Conservation (phyloP, 805 yeast genomes). For the Cyberlindnera misumaiensis region DNA sequence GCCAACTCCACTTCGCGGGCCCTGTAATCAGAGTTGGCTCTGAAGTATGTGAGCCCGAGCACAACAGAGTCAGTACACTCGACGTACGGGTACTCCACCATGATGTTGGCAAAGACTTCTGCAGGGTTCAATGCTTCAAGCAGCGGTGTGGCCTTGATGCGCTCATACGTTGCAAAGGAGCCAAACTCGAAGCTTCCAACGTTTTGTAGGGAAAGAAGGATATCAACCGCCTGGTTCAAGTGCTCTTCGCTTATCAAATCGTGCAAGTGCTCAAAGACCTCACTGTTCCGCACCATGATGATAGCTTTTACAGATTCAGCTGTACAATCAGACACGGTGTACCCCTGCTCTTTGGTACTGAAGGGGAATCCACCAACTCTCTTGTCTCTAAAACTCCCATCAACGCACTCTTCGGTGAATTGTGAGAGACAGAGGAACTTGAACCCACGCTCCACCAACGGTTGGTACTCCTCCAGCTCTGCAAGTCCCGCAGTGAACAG, state of each 20-base stretch:
- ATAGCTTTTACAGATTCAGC: slow-evolving; percentile 94
- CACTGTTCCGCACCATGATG: slow-evolving; percentile 76
- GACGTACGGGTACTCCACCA: slow-evolving; percentile 98
- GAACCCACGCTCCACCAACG: slow-evolving; percentile 58
- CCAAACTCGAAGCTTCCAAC: slow-evolving; percentile 75
- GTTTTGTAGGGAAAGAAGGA: slow-evolving; percentile 72
- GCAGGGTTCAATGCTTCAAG: slow-evolving; percentile 88
- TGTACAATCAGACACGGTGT: slow-evolving; percentile 94
- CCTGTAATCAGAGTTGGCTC: slow-evolving; percentile 58
- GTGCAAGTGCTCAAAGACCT: slow-evolving; percentile 39
- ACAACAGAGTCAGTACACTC: slow-evolving; percentile 97
- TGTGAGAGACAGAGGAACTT: slow-evolving; percentile 75
- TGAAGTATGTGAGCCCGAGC: slow-evolving; percentile 76
- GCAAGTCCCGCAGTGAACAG: slow-evolving; percentile 74
- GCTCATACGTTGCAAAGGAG: slow-evolving; percentile 88
- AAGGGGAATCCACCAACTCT: slow-evolving; percentile 94
- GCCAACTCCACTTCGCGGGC: slow-evolving; percentile 59
- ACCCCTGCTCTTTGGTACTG: slow-evolving; percentile 93
- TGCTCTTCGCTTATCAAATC: slow-evolving; percentile 47
- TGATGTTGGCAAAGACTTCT: slow-evolving; percentile 94
- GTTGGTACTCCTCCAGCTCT: slow-evolving; percentile 56
- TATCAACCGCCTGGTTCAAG: slow-evolving; percentile 67
- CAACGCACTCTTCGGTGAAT: slow-evolving; percentile 70
- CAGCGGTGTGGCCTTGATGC: slow-evolving; percentile 69
- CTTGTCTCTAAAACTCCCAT: slow-evolving; percentile 75